phyloP scores from a whole-genome alignment of 768 basidiomycete species.

The Suillus subluteus region DNA sequence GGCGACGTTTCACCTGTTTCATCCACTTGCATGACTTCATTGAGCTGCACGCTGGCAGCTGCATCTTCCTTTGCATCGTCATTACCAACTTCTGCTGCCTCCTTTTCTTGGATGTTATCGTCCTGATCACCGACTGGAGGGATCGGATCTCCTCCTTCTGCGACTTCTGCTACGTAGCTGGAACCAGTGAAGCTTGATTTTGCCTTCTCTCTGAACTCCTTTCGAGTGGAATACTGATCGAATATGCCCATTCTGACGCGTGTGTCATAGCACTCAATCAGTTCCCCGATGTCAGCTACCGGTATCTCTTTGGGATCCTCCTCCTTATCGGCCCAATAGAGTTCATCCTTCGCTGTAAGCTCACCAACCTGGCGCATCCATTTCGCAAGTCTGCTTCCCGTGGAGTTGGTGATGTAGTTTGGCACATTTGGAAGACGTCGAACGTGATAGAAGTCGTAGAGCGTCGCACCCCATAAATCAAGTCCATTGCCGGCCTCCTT shows the following conservation, averaged over 20 bases:
- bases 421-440: slow-evolving; percentile 17
- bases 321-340: slow-evolving; percentile 29
- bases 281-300: slow-evolving; percentile 20
- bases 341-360: slow-evolving; percentile 16
- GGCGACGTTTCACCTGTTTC: background rate
- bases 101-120: background rate
- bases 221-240: slow-evolving; percentile 2
- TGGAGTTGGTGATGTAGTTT: background rate
- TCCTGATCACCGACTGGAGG: background rate
- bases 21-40: background rate
- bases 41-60: background rate
- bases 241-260: slow-evolving; percentile 2
- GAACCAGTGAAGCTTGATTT: background rate
- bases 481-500: slow-evolving; percentile 25
- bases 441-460: slow-evolving; percentile 30
- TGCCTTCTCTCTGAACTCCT: slow-evolving; percentile 4
- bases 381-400: slow-evolving; percentile 25
- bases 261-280: slow-evolving; percentile 19
- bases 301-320: slow-evolving; percentile 22
- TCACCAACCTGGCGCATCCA: slow-evolving; percentile 21
- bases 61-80: background rate
- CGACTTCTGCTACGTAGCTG: background rate
- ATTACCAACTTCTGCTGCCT: background rate
- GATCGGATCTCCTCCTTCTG: background rate
- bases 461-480: slow-evolving; percentile 30